A percentile compares a stretch with the other conserved stretches of the same genome.
Evolutionary conservation across 208 protist genomes (phyloP).

Genomic region (Trypanosoma rangeli): DNA sequence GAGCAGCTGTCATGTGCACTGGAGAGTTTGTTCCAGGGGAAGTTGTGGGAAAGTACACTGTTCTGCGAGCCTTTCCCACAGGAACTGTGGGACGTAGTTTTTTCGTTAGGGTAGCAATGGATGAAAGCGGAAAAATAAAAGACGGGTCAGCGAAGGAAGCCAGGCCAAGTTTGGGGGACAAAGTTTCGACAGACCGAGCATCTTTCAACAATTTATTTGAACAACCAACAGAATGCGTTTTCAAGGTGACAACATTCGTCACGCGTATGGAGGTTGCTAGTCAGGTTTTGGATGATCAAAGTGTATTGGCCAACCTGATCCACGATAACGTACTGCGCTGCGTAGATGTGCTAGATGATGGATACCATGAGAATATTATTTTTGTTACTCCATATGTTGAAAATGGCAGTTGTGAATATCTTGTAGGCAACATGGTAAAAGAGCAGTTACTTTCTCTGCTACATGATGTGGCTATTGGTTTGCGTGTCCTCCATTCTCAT

Average conservation of each 20-base stretch:
- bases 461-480: conserved; percentile 53
- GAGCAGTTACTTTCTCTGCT: conserved; percentile 58
- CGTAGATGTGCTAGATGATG: conserved; percentile 73
- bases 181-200: neutral
- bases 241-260: conserved; percentile 81
- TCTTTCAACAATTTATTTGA: no score
- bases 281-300: conserved; percentile 57
- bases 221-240: conserved; percentile 11
- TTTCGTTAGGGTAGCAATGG: conserved; percentile 1
- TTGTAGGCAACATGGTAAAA: conserved; percentile 55
- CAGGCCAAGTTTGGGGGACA: neutral
- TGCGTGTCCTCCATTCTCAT: conserved; percentile 73
- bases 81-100: conserved; percentile 76
- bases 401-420: conserved; percentile 32
- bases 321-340: conserved; percentile 55
- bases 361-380: conserved; percentile 74
- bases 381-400: conserved; percentile 57
- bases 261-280: conserved; percentile 45
- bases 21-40: conserved; percentile 62
- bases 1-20: conserved; percentile 64
- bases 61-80: conserved; percentile 44
- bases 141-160: neutral
- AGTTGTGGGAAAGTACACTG: conserved; percentile 47
- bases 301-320: conserved; percentile 51
- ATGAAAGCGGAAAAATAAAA: neutral